Conservation (phyloP, 1,284 basidiomycete species). For the Trametes versicolor region DNA sequence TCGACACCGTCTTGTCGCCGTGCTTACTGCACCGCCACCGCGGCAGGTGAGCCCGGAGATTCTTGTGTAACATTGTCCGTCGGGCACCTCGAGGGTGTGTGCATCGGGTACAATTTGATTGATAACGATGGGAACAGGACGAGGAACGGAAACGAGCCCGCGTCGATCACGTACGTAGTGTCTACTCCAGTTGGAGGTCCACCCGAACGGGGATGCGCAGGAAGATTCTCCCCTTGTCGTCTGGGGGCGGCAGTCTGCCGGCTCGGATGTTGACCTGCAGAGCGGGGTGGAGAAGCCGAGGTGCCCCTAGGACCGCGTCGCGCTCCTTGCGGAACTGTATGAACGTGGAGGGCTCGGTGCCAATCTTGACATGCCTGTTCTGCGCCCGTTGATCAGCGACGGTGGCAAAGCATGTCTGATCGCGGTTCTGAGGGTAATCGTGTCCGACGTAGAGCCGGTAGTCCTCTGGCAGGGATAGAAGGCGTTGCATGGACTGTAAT, state of each 20-base stretch:
- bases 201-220: slow-evolving; percentile 41
- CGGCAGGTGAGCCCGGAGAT: slow-evolving; percentile 3
- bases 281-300: slow-evolving; percentile 50
- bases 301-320: slow-evolving; percentile 48
- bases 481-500: slow-evolving; percentile 50
- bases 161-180: not conserved
- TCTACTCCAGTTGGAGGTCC: slow-evolving; percentile 29
- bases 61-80: slow-evolving; percentile 13
- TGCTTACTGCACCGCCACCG: slow-evolving; percentile 26
- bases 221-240: slow-evolving; percentile 42
- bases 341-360: slow-evolving; percentile 46
- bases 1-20: slow-evolving; percentile 11
- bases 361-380: slow-evolving; percentile 49
- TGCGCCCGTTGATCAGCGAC: slow-evolving; percentile 47
- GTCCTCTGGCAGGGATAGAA: slow-evolving; percentile 49
- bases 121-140: not conserved
- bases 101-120: slow-evolving; percentile 8
- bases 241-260: slow-evolving; percentile 49
- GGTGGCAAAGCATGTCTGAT: slow-evolving; percentile 46
- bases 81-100: slow-evolving; percentile 11
- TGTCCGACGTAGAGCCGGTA: slow-evolving; percentile 54
- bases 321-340: slow-evolving; percentile 47
- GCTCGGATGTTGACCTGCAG: slow-evolving; percentile 53
- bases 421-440: slow-evolving; percentile 49
- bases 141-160: not conserved